phyloP scores from a whole-genome alignment of 768 basidiomycete species.

The Clavaria fumosa region DNA sequence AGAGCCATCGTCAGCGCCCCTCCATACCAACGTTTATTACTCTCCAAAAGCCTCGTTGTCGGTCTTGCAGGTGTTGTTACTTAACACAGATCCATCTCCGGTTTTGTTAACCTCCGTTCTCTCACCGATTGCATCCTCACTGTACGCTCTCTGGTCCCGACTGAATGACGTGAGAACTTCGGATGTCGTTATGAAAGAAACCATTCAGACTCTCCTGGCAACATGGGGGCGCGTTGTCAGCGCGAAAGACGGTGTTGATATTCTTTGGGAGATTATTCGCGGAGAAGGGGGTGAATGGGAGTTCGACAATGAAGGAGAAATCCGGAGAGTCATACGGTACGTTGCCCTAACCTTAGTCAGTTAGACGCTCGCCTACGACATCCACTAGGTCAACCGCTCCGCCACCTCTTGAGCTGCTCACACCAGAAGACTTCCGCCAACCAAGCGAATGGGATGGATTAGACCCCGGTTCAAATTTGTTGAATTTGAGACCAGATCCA shows the following conservation, averaged over 20 bases:
- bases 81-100: constrained; percentile 72
- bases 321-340: constrained; percentile 29
- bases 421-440: constrained; percentile 31
- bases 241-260: constrained; percentile 32
- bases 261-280: constrained; percentile 44
- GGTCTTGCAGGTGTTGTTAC: constrained; percentile 38
- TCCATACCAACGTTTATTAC: constrained; percentile 4
- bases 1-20: constrained; percentile 1
- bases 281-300: constrained; percentile 39
- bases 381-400: constrained; percentile 14
- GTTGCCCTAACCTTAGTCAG: constrained; percentile 12
- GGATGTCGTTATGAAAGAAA: constrained; percentile 49
- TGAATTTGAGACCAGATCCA: constrained; percentile 68
- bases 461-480: constrained; percentile 36
- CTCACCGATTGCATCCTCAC: constrained; percentile 47
- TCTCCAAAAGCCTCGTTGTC: constrained; percentile 30
- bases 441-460: constrained; percentile 28
- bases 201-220: constrained; percentile 40
- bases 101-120: constrained; percentile 43
- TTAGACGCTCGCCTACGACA: constrained; percentile 2
- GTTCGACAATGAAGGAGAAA: constrained; percentile 37
- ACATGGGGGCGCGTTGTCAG: constrained; percentile 66
- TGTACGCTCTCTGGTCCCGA: constrained; percentile 50
- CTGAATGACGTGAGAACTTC: constrained; percentile 39
- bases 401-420: constrained; percentile 28